Evolutionary conservation across 2,329 filamentous ascomycete genomes (phyloP).

Genomic region (Alternaria angustiovoidea): DNA sequence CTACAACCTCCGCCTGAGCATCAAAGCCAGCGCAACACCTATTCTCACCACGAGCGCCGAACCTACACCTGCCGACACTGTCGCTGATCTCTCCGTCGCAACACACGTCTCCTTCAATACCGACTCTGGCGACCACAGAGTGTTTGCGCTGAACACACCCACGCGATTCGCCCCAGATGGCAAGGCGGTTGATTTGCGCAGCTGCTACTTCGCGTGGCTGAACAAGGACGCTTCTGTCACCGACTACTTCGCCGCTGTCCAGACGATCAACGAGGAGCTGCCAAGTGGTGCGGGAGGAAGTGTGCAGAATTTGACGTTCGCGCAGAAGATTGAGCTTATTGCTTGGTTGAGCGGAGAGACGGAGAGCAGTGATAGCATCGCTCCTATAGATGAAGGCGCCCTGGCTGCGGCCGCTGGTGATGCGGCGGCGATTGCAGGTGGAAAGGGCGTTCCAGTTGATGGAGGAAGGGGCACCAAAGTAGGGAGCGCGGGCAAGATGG

Average conservation of each 20-base stretch:
- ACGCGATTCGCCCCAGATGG: conserved; percentile 83
- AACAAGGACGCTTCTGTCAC: conserved; percentile 90
- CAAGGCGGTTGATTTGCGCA: conserved; percentile 82
- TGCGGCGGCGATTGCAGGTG: conserved; percentile 62
- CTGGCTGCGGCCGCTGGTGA: conserved; percentile 56
- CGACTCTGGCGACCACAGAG: conserved; percentile 64
- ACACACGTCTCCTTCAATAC: conserved; percentile 70
- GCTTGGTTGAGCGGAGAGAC: conserved; percentile 92
- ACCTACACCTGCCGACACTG: conserved; percentile 66
- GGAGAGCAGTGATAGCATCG: conserved; percentile 86
- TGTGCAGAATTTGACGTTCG: conserved; percentile 89
- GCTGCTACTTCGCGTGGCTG: conserved; percentile 94
- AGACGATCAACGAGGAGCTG: conserved; percentile 81
- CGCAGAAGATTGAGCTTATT: conserved; percentile 88
- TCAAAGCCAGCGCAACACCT: conserved; percentile 73
- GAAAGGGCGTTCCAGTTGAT: conserved; percentile 53
- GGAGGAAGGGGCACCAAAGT: conserved; percentile 46
- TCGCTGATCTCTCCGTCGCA: conserved; percentile 66
- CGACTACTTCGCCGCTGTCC: conserved; percentile 87
- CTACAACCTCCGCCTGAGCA: conserved; percentile 81
- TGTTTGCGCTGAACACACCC: conserved; percentile 73
- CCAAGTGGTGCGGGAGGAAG: conserved; percentile 67
- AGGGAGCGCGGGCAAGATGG: conserved; percentile 55
- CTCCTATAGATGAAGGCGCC: conserved; percentile 73
- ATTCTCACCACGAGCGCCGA: conserved; percentile 77